These are phyloP conservation scores for Kokia cookei DNA, from an alignment of 441 rosid species.

Conservation along the genomic window DNA sequence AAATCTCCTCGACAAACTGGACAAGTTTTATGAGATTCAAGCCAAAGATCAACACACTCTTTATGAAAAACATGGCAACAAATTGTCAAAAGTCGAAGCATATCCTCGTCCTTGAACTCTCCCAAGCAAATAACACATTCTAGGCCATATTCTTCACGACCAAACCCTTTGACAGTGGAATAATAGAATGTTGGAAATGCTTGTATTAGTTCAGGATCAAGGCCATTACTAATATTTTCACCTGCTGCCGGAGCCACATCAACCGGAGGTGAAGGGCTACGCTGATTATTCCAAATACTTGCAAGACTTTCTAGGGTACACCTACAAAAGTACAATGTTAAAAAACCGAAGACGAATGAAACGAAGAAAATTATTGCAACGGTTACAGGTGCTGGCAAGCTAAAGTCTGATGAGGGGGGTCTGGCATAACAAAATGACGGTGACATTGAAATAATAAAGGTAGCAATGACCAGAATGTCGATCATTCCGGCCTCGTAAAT, in stretches of 20 bases:
- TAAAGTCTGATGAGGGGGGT: conserved; percentile 6
- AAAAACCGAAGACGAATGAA: neutral
- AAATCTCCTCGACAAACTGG: neutral
- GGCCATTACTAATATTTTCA: neutral
- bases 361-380: neutral
- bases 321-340: neutral
- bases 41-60: conserved; percentile 66
- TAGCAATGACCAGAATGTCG: conserved; percentile 40
- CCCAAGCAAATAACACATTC: neutral
- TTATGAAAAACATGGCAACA: conserved; percentile 63
- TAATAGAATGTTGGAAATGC: neutral
- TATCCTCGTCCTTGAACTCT: neutral
- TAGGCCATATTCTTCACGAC: neutral
- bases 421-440: neutral
- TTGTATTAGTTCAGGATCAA: neutral
- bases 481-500: conserved; percentile 29
- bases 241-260: neutral
- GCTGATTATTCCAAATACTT: neutral
- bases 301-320: neutral
- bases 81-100: neutral
- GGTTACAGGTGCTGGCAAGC: conserved; percentile 8
- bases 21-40: neutral
- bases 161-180: neutral
- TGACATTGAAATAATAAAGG: conserved; percentile 26
- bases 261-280: neutral